These are phyloP conservation scores for Arthrobotrys sinensis DNA, from an alignment of 2,329 filamentous ascomycete species.

Conservation along the genomic window DNA sequence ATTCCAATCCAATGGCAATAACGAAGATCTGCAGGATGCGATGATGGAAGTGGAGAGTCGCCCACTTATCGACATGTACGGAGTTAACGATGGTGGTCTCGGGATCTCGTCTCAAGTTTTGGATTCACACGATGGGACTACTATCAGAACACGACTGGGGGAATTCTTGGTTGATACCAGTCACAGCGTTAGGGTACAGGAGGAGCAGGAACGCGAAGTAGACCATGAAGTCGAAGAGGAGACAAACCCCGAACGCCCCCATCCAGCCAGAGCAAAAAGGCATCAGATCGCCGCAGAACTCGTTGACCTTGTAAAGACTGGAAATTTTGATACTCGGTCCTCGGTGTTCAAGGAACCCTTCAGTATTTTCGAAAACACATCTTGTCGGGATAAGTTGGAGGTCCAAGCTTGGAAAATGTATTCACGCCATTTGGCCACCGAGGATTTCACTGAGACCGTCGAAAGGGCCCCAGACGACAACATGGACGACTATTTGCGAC, in stretches of 20 bases:
- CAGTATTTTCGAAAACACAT: constrained; percentile 33
- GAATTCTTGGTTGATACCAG: constrained; percentile 23
- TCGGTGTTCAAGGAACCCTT: constrained; percentile 9
- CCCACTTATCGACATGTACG: constrained; percentile 62
- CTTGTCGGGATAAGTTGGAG: constrained; percentile 43
- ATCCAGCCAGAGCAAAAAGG: constrained; percentile 61
- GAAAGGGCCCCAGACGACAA: constrained; percentile 20
- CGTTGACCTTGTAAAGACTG: constrained; percentile 38
- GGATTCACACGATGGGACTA: constrained; percentile 57
- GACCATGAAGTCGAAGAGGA: constrained; percentile 77
- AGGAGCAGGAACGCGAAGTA: constrained; percentile 80
- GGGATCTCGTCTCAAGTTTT: neutral
- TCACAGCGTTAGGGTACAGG: constrained; percentile 65
- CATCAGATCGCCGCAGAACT: constrained; percentile 69
- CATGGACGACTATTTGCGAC: constrained; percentile 71
- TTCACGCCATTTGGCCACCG: constrained; percentile 69
- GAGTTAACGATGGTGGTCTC: neutral
- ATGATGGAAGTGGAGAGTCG: constrained; percentile 66
- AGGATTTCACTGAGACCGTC: constrained; percentile 72
- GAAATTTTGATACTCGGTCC: constrained; percentile 60
- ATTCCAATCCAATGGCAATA: constrained; percentile 36
- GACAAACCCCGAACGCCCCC: constrained; percentile 72
- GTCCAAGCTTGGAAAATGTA: constrained; percentile 66
- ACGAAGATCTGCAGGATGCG: constrained; percentile 72
- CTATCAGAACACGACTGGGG: constrained; percentile 67